Conservation (phyloP, 2,329 filamentous ascomycete genomes). For the Cryphonectria parasitica region DNA sequence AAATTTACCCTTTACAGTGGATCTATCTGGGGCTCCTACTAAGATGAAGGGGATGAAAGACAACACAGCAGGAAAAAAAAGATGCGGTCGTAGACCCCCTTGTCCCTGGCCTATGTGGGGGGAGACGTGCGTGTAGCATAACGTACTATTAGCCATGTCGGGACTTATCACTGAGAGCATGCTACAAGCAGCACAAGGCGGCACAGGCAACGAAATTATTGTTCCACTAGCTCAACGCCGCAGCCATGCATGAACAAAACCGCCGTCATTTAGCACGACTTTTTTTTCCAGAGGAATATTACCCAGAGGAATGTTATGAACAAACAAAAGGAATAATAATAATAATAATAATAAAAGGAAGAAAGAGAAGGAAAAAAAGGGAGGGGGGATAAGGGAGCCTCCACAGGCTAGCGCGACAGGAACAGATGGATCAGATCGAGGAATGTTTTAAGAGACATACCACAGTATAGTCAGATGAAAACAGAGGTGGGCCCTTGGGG, state of each 20-base stretch:
- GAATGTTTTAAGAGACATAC: background rate
- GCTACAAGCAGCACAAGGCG: background rate
- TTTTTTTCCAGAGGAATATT: too few relatives aligned
- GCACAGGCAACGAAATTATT: constrained; percentile 9
- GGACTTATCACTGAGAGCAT: background rate
- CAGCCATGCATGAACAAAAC: background rate
- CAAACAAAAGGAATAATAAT: too few relatives aligned
- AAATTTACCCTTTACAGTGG: background rate
- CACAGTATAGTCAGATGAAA: too few relatives aligned
- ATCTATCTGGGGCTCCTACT: background rate
- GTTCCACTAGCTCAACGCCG: background rate
- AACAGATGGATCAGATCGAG: background rate
- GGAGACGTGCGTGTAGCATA: background rate
- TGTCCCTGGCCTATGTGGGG: background rate
- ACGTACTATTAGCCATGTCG: background rate
- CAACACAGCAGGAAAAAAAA: background rate
- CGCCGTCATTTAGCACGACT: background rate
- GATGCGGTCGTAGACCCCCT: background rate
- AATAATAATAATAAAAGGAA: too few relatives aligned
- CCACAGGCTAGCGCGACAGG: background rate
- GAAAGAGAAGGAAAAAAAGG: too few relatives aligned
- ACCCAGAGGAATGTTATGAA: too few relatives aligned
- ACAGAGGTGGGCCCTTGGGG: too few relatives aligned
- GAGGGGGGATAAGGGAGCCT: background rate
- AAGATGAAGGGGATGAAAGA: background rate